A percentile compares a stretch with the other conserved stretches of the same genome.
phyloP scores from a whole-genome alignment of 140 eudicot genomes.

The Oenanthe javanica region DNA sequence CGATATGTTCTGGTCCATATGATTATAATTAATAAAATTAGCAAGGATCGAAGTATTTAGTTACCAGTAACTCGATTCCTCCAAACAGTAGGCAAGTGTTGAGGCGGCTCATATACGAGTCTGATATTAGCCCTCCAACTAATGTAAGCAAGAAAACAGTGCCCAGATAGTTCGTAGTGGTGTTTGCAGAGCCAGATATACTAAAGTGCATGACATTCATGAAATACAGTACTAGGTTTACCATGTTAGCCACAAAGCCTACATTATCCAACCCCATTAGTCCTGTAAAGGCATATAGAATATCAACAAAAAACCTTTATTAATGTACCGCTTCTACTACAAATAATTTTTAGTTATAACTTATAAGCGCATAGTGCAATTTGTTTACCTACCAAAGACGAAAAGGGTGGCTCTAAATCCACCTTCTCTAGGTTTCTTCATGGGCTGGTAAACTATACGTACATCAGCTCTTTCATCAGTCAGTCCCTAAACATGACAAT shows the following conservation, averaged over 20 bases:
- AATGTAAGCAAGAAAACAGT: constrained; percentile 23
- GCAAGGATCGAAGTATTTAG: background rate
- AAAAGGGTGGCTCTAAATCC: constrained; percentile 13
- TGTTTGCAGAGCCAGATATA: constrained; percentile 21
- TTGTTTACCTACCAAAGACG: constrained; percentile 4
- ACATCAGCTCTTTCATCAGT: background rate
- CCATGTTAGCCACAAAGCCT: constrained; percentile 20
- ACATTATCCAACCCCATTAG: constrained; percentile 20
- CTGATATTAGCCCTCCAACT: constrained; percentile 25
- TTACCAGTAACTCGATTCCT: constrained; percentile 19
- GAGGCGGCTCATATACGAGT: constrained; percentile 19
- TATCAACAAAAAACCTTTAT: background rate
- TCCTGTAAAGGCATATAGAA: constrained; percentile 5
- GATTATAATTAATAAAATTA: background rate
- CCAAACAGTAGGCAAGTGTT: constrained; percentile 18
- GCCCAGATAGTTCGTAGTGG: constrained; percentile 25
- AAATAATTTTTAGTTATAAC: background rate
- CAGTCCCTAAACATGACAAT: background rate
- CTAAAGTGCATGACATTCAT: constrained; percentile 10
- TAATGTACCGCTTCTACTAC: background rate
- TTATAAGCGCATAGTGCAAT: background rate
- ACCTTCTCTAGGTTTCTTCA: background rate
- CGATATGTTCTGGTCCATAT: background rate
- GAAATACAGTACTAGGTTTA: constrained; percentile 21
- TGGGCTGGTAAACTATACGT: background rate